Evolutionary conservation across 345 rosid species (phyloP), one percentile per base, ranked within the genome.

Genomic region (Lagerstroemia speciosa): DNA sequence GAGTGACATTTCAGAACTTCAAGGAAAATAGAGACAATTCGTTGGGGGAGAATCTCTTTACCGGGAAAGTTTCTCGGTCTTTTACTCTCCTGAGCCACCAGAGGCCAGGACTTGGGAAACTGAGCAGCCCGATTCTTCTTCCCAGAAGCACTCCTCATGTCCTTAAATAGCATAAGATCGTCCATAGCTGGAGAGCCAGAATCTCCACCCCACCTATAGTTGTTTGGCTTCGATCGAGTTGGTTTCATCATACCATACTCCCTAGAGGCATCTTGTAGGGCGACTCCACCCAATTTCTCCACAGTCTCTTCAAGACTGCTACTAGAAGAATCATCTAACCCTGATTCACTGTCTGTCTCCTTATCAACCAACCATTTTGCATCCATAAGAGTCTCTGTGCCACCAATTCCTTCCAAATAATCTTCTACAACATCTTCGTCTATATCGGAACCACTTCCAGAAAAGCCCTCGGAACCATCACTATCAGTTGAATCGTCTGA

Each of bases 371-470:
- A 75, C 85, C 86, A 84, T 53, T 81, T 87, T 57, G 87, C 82
- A 76, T 85, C 83, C 71, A 86, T 62, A 68, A 88, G 72, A 66
- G 66, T 78, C 70, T 71, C 78, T 10, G 81, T 83, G 52, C 95
- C 98, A 67, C 98, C 97, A 72, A 94, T 82, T 71, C 99, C 98
- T 79, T 89, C 89, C 67, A 88, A 64, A 81, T 92, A 94, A 83
- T 92, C 99, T 74, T 80, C 78, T 14, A 87, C 98, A 77, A 92
- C 87, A 24, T 81, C 93, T 26, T 89, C 96, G 76, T 88, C 93
- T 69, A 94, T 78, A 67, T 83, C 93, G 0, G 81, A 79, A 70
- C 80, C 84, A 82, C 82, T 79, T 45, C 78, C 88, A 61, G 75
- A 86, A 50, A 60, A 64, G 57, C 73, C 72, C 29, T 74, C 80